These are phyloP conservation scores for Thuidium tamariscinum DNA, from an alignment of 225 moss, liverwort and hornwort genomes.

Conservation along the genomic window DNA sequence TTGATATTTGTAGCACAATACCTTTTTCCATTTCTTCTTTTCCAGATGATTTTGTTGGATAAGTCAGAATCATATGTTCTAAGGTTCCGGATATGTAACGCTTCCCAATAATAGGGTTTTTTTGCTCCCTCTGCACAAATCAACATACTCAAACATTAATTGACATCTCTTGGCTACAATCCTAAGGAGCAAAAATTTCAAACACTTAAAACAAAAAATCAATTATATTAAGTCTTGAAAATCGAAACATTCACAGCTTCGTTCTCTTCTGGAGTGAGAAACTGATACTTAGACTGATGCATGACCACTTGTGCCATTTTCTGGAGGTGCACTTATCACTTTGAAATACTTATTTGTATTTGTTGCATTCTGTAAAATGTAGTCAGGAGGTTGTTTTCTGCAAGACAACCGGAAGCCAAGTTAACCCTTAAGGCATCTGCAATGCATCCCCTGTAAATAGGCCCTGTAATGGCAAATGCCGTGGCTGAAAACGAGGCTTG, in stretches of 20 bases:
- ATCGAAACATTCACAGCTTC: conserved; percentile 49
- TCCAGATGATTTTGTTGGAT: conserved; percentile 41
- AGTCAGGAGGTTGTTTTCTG: conserved; percentile 79
- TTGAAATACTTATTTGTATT: conserved; percentile 62
- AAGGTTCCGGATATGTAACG: conserved; percentile 44
- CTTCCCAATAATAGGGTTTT: conserved; percentile 49
- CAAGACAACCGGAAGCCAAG: not conserved
- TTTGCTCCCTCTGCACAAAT: conserved; percentile 55
- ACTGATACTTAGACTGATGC: conserved; percentile 48
- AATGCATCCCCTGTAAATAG: no score
- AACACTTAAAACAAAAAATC: not conserved
- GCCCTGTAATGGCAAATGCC: no score
- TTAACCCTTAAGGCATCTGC: no score
- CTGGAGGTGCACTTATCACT: conserved; percentile 55
- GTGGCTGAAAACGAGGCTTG: no score
- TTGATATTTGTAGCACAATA: not conserved
- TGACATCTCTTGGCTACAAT: not conserved
- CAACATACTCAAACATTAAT: not conserved
- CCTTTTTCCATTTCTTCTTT: conserved; percentile 48
- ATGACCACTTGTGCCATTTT: conserved; percentile 28
- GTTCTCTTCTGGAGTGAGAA: conserved; percentile 57
- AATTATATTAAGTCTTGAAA: not conserved
- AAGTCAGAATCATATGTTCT: conserved; percentile 60
- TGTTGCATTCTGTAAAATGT: conserved; percentile 48
- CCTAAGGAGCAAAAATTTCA: not conserved